Evolutionary conservation across 371 early-diverging fungal species (phyloP).

Genomic region (Mortierella sp.): DNA sequence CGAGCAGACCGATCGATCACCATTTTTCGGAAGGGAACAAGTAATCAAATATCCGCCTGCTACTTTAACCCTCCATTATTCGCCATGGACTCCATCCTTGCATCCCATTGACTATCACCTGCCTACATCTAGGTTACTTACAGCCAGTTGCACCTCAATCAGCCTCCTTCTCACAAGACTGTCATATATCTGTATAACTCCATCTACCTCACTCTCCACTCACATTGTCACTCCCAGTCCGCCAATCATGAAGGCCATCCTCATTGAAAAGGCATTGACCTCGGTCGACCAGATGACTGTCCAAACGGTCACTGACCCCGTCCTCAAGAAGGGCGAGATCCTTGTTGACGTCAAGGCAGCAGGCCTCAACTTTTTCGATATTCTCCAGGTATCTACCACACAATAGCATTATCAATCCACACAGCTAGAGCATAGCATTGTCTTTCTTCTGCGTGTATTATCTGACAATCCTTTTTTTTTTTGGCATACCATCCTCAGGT

Average conservation of each 20-base stretch:
- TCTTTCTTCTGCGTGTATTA: background rate
- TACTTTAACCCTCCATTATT: no score
- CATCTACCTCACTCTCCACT: background rate
- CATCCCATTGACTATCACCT: no score
- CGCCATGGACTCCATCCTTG: no score
- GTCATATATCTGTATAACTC: background rate
- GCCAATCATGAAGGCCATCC: slow-evolving; percentile 74
- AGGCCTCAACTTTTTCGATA: slow-evolving; percentile 89
- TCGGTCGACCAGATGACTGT: slow-evolving; percentile 77
- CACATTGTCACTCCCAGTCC: background rate
- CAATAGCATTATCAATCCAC: no score
- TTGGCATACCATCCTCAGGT: slow-evolving; percentile 54
- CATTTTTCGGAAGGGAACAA: no score
- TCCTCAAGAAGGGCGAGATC: slow-evolving; percentile 68
- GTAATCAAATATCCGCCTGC: no score
- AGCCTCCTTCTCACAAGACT: no score
- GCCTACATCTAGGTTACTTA: no score
- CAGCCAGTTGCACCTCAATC: no score
- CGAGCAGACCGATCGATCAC: slow-evolving; percentile 44
- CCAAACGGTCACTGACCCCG: slow-evolving; percentile 66
- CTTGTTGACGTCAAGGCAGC: slow-evolving; percentile 79
- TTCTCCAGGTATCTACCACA: slow-evolving; percentile 85
- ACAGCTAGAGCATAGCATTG: background rate
- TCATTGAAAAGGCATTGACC: slow-evolving; percentile 77
- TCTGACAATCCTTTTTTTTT: background rate